These are phyloP conservation scores for Leishmania mexicana DNA, from an alignment of 208 protist genomes.

Conservation along the genomic window DNA sequence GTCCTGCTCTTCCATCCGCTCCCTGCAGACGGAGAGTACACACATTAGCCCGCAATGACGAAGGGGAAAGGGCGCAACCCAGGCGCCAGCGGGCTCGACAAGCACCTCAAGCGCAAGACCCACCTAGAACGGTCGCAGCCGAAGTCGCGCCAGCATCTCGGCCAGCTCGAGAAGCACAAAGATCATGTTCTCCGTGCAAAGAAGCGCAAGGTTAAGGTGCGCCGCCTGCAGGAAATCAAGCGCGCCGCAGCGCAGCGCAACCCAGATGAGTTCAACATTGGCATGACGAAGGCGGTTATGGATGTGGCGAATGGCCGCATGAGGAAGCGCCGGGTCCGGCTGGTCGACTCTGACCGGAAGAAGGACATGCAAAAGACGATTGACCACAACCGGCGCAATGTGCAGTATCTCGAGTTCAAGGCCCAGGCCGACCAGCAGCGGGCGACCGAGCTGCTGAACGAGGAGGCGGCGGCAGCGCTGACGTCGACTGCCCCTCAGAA, in stretches of 20 bases:
- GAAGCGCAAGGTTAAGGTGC: constrained; percentile 76
- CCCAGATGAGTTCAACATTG: constrained; percentile 94
- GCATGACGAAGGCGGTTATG: constrained; percentile 92
- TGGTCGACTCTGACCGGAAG: constrained; percentile 46
- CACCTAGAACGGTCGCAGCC: constrained; percentile 93
- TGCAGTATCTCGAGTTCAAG: constrained; percentile 89
- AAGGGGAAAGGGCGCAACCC: constrained; percentile 89
- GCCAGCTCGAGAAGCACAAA: constrained; percentile 94
- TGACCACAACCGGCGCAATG: constrained; percentile 69
- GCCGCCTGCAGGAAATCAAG: constrained; percentile 77
- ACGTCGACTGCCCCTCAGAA: constrained; percentile 68
- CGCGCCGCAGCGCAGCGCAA: constrained; percentile 89
- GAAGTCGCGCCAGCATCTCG: constrained; percentile 75
- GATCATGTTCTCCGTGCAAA: constrained; percentile 90
- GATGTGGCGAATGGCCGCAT: constrained; percentile 86
- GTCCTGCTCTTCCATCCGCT: neutral
- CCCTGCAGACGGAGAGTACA: neutral
- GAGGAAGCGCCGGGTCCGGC: constrained; percentile 47
- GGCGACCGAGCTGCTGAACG: constrained; percentile 75
- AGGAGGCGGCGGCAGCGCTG: constrained; percentile 71
- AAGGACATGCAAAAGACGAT: constrained; percentile 68
- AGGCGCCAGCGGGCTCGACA: constrained; percentile 77
- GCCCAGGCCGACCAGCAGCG: constrained; percentile 62
- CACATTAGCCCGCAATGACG: constrained; percentile 49
- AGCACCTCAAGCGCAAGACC: constrained; percentile 89